Base-by-base conservation (phyloP, 1,284 basidiomycete genomes). In the Trichosporon ovoides region DNA sequence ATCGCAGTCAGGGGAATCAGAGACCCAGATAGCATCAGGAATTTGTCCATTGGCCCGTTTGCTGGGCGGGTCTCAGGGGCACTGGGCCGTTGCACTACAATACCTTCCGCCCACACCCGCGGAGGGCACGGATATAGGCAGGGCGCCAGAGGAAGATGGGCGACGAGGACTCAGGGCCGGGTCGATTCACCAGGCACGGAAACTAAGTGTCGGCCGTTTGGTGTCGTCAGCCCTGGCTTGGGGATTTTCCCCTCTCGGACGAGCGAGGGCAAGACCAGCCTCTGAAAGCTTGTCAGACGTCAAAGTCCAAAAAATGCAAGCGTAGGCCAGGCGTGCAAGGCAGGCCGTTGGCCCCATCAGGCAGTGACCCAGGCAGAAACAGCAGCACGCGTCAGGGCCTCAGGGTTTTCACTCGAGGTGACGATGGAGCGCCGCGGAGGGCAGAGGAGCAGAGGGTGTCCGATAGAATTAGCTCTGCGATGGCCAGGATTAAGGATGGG, bases 201-300 rank as follows among this genome's bases (percentile, higher is more conserved):
- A 48, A 48, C 43, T 48, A 48, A 48, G 43, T 48, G 43, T 48
- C 43, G 43, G 43, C 43, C 43, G 43, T 48, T n/a, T n/a, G 43
- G 22, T 48, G 43, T 48, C 43, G 43, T 48, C 43, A 48, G 43
- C 43, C 43, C 43, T 48, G n/a, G n/a, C n/a, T n/a, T n/a, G n/a
- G 24, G 16, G 43, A 48, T 48, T 48, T 31, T 28, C 24, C 24
- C 24, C 3, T 16, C 16, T 14, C 16, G 22, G n/a, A n/a, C n/a
- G n/a, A n/a, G n/a, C n/a, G 19, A 1, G 38, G 6, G 16, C 19
- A 7, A 22, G 19, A 9, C 38, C 1, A 22, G 35, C 28, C 28
- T 31, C 28, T 31, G 4, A 9, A 31, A 31, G 28, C 28, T 31
- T 31, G 28, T 9, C 4, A 9, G 28, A 4, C 9, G 28, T 31